Percentiles rank a stretch among this genome's conserved stretches.
Conservation (phyloP, 2,329 filamentous ascomycete genomes). For the Fusarium tjaetaba region DNA sequence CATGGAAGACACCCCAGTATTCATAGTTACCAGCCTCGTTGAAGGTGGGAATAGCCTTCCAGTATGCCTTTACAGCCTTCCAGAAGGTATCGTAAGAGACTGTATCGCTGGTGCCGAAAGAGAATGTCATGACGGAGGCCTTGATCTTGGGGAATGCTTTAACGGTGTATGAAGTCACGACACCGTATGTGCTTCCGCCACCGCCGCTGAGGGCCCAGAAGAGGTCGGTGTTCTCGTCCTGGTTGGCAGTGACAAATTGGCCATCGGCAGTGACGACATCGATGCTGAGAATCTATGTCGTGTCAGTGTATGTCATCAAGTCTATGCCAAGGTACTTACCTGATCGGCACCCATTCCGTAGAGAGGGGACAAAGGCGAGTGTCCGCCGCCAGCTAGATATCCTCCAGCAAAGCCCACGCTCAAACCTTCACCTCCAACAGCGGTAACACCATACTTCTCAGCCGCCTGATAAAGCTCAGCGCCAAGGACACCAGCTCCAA, state of each 20-base stretch:
- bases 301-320: background rate
- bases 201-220: constrained; percentile 55
- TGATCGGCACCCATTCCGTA: constrained; percentile 39
- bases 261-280: constrained; percentile 35
- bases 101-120: constrained; percentile 24
- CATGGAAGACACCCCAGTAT: constrained; percentile 36
- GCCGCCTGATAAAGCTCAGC: constrained; percentile 63
- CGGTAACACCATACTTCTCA: constrained; percentile 55
- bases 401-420: constrained; percentile 38
- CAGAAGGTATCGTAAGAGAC: constrained; percentile 33
- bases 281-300: constrained; percentile 22
- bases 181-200: constrained; percentile 51
- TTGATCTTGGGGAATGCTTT: constrained; percentile 51
- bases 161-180: constrained; percentile 47
- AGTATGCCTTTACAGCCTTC: constrained; percentile 28
- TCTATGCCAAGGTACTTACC: background rate
- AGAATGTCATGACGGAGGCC: constrained; percentile 34
- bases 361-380: constrained; percentile 30
- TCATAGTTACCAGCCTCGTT: constrained; percentile 37
- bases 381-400: constrained; percentile 35
- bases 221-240: constrained; percentile 39
- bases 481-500: constrained; percentile 64
- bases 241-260: constrained; percentile 24
- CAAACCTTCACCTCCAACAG: constrained; percentile 63
- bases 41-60: constrained; percentile 25